Conservation (phyloP, 495 filamentous ascomycete genomes). For the Aspergillus conjunctus region DNA sequence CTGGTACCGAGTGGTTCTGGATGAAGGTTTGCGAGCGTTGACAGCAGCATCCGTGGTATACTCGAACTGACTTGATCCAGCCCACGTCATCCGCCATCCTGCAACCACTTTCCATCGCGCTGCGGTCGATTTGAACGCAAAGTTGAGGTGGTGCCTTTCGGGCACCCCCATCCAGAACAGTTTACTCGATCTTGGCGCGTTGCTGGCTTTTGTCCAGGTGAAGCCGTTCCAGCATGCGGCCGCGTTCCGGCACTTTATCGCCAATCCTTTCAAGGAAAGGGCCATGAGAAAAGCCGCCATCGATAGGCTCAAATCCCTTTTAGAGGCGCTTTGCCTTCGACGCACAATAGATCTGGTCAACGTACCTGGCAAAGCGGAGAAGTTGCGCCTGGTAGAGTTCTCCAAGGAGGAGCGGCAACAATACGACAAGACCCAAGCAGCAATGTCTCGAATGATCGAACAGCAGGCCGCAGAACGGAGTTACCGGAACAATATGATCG, state of each 20-base stretch:
- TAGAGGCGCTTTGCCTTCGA: conserved; percentile 29
- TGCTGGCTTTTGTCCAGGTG: conserved; percentile 28
- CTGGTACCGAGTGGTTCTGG: conserved; percentile 12
- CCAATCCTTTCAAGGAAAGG: conserved; percentile 17
- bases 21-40: conserved; percentile 1
- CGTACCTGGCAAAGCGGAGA: conserved; percentile 33
- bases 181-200: conserved; percentile 23
- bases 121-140: conserved; percentile 17
- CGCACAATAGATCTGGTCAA: conserved; percentile 30
- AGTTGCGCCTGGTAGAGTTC: conserved; percentile 24
- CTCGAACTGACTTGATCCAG: conserved; percentile 7
- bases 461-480: conserved; percentile 30
- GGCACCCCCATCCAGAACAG: conserved; percentile 32
- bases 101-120: conserved; percentile 24
- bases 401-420: conserved; percentile 32
- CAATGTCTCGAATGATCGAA: conserved; percentile 34
- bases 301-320: conserved; percentile 14
- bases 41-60: neutral
- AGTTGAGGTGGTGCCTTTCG: conserved; percentile 27
- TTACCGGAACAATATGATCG: conserved; percentile 26
- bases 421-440: conserved; percentile 35
- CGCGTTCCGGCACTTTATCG: conserved; percentile 21
- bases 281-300: conserved; percentile 7
- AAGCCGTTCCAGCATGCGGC: conserved; percentile 15
- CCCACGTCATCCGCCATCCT: conserved; percentile 28